Percentiles rank a stretch among this genome's conserved stretches.
Conservation (phyloP, 1,284 basidiomycete species). For the Retiboletus flavoniger region DNA sequence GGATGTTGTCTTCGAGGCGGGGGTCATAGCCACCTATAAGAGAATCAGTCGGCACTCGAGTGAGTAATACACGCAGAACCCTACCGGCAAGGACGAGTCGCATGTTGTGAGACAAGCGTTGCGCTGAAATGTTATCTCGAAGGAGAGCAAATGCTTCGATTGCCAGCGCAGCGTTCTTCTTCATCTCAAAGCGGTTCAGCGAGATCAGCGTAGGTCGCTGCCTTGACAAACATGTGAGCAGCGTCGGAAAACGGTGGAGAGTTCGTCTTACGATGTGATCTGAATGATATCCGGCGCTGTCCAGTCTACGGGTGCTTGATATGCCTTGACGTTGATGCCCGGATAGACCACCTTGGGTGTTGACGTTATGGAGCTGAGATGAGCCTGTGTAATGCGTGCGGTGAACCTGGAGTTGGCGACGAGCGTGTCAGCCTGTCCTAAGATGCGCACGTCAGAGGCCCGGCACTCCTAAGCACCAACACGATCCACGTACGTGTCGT, state of each 20-base stretch:
- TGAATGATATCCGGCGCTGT: constrained; percentile 53
- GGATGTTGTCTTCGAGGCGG: constrained; percentile 67
- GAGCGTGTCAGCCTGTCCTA: constrained; percentile 85
- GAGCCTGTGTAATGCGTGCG: constrained; percentile 69
- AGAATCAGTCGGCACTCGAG: not conserved
- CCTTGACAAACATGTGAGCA: constrained; percentile 40
- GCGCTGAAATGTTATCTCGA: constrained; percentile 20
- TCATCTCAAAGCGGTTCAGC: constrained; percentile 93
- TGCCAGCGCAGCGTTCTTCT: constrained; percentile 89
- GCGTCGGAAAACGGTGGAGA: not conserved
- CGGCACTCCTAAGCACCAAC: not conserved
- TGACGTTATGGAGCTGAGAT: constrained; percentile 69
- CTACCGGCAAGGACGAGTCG: constrained; percentile 78
- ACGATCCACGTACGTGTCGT: constrained; percentile 73
- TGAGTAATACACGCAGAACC: constrained; percentile 6
- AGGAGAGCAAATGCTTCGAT: constrained; percentile 74
- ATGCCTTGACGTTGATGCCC: constrained; percentile 81
- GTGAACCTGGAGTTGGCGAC: constrained; percentile 95
- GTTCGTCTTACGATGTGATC: constrained; percentile 62
- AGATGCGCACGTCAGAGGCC: constrained; percentile 3
- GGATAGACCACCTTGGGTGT: constrained; percentile 85
- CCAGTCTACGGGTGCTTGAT: constrained; percentile 47
- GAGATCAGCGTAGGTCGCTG: constrained; percentile 79
- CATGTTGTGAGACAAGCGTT: constrained; percentile 28
- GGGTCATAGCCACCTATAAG: constrained; percentile 70